Evolutionary conservation across 2,329 filamentous ascomycete genomes (phyloP), one percentile per base, ranked within the genome.

Genomic region (Paraphoma chrysanthemicola): DNA sequence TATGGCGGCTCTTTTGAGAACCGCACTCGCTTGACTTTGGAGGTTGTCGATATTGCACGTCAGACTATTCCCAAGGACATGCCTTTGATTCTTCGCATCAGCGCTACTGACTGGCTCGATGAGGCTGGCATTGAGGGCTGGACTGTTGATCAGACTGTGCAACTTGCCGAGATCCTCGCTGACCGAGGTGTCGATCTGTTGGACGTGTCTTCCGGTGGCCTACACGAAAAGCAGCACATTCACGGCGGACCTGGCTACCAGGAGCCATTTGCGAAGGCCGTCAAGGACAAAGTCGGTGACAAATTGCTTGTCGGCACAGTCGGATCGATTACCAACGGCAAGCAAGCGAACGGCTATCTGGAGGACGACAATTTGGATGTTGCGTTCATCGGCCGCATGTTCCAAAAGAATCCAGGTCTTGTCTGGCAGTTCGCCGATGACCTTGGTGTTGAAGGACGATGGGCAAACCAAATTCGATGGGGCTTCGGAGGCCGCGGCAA

Each of bases 321-420:
- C 1, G 93, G 93, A 4, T 80, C 85, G 56, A 90, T 97, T 67
- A 88, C 84, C 38, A 85, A 85, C 30, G 90, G 88, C 1, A 85
- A 88, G 66, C 83, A 89, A 73, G 92, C 91, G 14, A 73, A 73
- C 36, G 67, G 61, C 7, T 73, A 71, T 48, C 62, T 73, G 3
- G 69, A 72, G 48, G 56, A 72, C 8, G 70, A 73, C 23, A 67
- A 69, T 44, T 67, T 88, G 56, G 93, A 97, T 71, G 75, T 93
- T n/a, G 87, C 89, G 0, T 82, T 94, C 16, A 82, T 90, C 1
- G 93, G 86, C 0, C 83, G 92, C 53, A 89, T 90, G 69, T 95
- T 95, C 77, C 82, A 96, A 78, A 87, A 92, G 73, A 92, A 96
- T 70, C 90, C 93, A 0, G 88, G 91, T 55, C 87, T 93, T 71